Base-by-base conservation (phyloP, 805 yeast species). In the Hanseniaspora thailandica region DNA sequence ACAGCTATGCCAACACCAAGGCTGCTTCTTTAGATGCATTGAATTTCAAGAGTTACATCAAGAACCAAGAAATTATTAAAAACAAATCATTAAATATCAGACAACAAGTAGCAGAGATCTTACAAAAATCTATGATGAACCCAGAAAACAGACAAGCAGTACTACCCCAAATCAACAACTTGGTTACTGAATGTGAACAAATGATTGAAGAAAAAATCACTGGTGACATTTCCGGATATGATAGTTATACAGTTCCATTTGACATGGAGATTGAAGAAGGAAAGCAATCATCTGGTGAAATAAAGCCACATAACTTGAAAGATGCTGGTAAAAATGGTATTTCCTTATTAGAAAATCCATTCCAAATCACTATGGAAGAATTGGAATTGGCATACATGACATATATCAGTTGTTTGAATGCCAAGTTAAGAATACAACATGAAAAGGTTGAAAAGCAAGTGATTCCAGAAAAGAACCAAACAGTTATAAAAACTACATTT, bases 151-250 rank as follows among this genome's bases (percentile, higher is more conserved):
- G 35, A 49, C n/a, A n/a, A 15, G 22, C 47, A 17, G 25, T 22
- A 2, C 2, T 49, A 19, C 31, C 45, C 4, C 47, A 41, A 35
- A 5, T 41, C n/a, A 45, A 49, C 23, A 34, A 35, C 20, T 26
- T 49, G 10, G 38, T 41, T 3, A 25, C 25, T 25, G 53, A 49
- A n/a, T 33, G 36, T 28, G 25, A 49, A 34, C 35, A 41, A 19
- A 28, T 49, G 20, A 41, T 49, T 17, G 20, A 26, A 23, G 47
- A 49, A 41, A 41, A 35, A 17, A 33, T 41, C n/a, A 13, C 36
- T 6, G 53, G 53, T 9, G 53, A 49, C 25, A n/a, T 33, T 20
- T 41, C 47, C 5, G 53, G 53, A 4, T 49, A 49, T 26, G 36
- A 33, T 10, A 4, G 12, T 3, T 49, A 49, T n/a, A 40, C 45